Conservation (phyloP, 2,329 filamentous ascomycete genomes). For the Monilinia aucupariae region DNA sequence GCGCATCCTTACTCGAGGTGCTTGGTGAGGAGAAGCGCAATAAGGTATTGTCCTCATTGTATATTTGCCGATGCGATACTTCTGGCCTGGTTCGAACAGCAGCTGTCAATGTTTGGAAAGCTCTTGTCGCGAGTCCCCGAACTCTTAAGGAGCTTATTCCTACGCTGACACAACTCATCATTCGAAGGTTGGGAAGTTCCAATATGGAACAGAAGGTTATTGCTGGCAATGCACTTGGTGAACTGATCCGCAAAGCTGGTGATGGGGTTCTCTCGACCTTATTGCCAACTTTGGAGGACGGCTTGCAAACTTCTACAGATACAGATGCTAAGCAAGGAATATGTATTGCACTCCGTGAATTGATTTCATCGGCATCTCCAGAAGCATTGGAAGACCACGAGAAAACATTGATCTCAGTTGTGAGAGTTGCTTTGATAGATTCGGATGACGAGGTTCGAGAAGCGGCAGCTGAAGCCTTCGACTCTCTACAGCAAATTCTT, state of each 20-base stretch:
- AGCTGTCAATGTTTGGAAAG: constrained; percentile 93
- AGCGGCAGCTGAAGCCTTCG: constrained; percentile 93
- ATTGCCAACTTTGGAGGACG: constrained; percentile 86
- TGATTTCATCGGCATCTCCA: constrained; percentile 81
- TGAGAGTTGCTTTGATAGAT: constrained; percentile 88
- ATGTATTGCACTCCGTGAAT: constrained; percentile 88
- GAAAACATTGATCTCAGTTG: constrained; percentile 88
- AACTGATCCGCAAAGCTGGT: constrained; percentile 93
- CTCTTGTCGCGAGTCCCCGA: constrained; percentile 82
- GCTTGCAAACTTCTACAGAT: constrained; percentile 80
- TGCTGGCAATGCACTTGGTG: constrained; percentile 91
- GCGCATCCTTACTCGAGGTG: constrained; percentile 86
- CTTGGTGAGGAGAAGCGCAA: constrained; percentile 95
- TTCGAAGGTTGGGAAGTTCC: constrained; percentile 84
- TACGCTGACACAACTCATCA: constrained; percentile 90
- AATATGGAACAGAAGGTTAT: constrained; percentile 99
- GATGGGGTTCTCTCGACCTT: constrained; percentile 85
- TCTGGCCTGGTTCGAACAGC: constrained; percentile 84
- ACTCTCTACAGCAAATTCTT: constrained; percentile 85
- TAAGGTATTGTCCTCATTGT: constrained; percentile 93
- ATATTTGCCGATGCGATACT: constrained; percentile 96
- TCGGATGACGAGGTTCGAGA: constrained; percentile 85
- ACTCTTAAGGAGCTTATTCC: constrained; percentile 94
- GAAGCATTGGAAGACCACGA: constrained; percentile 92
- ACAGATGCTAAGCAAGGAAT: constrained; percentile 95